Evolutionary conservation across 495 filamentous ascomycete species (phyloP).

Genomic region (Penicillium arizonense): DNA sequence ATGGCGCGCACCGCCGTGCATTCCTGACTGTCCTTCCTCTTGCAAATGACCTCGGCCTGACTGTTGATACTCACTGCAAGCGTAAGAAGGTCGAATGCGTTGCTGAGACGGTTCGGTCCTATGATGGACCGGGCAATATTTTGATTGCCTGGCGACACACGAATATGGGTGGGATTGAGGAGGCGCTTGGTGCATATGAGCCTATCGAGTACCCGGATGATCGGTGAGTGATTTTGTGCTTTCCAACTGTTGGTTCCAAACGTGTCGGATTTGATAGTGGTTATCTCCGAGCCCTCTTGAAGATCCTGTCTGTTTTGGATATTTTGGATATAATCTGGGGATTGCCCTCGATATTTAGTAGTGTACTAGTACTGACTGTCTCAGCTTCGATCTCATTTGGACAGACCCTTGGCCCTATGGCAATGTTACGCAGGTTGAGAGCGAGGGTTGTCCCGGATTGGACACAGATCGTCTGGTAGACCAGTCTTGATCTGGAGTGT

Average conservation of each 20-base stretch:
- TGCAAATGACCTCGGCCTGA: constrained; percentile 45
- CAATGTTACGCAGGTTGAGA: constrained; percentile 32
- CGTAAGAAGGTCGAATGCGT: constrained; percentile 27
- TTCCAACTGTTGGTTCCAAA: too few relatives aligned
- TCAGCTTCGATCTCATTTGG: constrained; percentile 49
- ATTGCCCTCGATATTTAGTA: neutral
- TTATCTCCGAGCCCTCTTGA: neutral
- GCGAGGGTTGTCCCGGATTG: constrained; percentile 44
- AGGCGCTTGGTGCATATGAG: constrained; percentile 16
- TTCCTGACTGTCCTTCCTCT: constrained; percentile 49
- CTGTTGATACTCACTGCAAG: constrained; percentile 41
- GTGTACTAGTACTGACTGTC: constrained; percentile 4
- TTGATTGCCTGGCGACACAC: constrained; percentile 33
- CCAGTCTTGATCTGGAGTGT: constrained; percentile 12
- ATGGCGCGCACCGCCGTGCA: constrained; percentile 43
- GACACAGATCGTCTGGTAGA: constrained; percentile 25
- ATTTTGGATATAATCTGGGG: neutral
- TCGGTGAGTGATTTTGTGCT: constrained; percentile 19
- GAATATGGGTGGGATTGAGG: constrained; percentile 20
- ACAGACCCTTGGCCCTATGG: constrained; percentile 41
- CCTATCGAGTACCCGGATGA: constrained; percentile 25
- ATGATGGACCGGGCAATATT: constrained; percentile 29
- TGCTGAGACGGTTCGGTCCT: constrained; percentile 13
- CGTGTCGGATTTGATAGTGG: neutral
- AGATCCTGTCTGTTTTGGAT: neutral